Base-by-base conservation (phyloP, 2,329 filamentous ascomycete genomes). In the Cytospora paraplurivora region DNA sequence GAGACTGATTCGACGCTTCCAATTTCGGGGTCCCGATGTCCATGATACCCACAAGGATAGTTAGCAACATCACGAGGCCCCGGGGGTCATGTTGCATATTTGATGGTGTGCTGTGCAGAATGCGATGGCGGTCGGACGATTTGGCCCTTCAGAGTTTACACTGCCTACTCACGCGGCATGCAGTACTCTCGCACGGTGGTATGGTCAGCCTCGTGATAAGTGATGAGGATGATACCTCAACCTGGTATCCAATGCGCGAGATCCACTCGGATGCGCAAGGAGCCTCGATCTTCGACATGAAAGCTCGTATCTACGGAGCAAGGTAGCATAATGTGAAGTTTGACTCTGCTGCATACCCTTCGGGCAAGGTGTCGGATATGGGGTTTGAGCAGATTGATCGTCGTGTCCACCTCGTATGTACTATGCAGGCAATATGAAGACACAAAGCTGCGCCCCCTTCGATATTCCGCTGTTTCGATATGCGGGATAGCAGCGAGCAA, bases 1-100 rank as follows among this genome's bases (percentile, higher is more conserved):
- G 79, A 71, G 84, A 86, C 37, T 82, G 41, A 64, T 17, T 15
- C 51, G 19, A 12, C 7, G 7, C n/a, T 19, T 17, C 32, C 5
- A 15, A 17, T 17, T 21, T 15, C 27, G 27, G 27, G 27, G 27
- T 27, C 4, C 27, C 4, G 27, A n/a, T 11, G n/a, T n/a, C 8
- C 44, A 7, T 47, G 3, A n/a, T 38, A 15, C 37, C n/a, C 10
- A 47, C n/a, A 21, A 47, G 8, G 41, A 44, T 19, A 10, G 13
- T n/a, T 6, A 15, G 41, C n/a, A 44, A 7, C 6, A 44, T n/a
- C 41, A 19, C 35, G 35, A 44, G 41, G 41, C 44, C n/a, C 12
- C 17, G 13, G 15, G 12, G 44, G 21, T 17, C n/a, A 12, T 21
- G 44, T 10, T 47, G n/a, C 8, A 11, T 47, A 11, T 12, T 19